Base-by-base conservation (phyloP, 2,329 filamentous ascomycete species). In the Microascus cirrosus region DNA sequence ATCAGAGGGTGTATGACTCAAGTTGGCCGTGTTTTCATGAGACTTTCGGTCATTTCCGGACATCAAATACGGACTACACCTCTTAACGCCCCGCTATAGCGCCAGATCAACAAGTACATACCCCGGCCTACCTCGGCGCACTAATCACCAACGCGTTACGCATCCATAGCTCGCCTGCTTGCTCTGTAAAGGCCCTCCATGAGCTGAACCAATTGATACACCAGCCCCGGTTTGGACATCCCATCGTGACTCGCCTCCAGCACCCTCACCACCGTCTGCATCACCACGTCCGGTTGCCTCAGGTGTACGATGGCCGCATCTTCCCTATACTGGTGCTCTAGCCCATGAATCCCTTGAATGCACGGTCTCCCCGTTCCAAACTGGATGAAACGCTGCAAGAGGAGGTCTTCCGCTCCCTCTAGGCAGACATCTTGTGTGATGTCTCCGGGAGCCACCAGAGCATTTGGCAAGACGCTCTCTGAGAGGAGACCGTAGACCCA, bases 401-500 rank as follows among this genome's bases (percentile, higher is more conserved):
- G 65, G 20, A 68, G 64, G 15, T 66, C 68, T 8, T 66, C 65
- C 2, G 68, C 70, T 71, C 73, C 75, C 34, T 70, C 66, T 0
- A 68, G 62, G 0, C 72, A 65, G 1, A 64, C 32, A 8, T 45
- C 55, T 28, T 65, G 12, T 69, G 64, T 28, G 69, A 70, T 0
- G 70, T 67, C 8, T 65, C 62, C 0, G 68, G 66, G 2, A 73
- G 71, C 54, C 71, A 71, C 24, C 73, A 67, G 12, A 69, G n/a
- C 67, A 4, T 72, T 72, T 22, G 73, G 69, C 53, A 74, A 74
- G 3, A 67, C 64, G 2, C 68, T 63, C 50, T 52, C 45, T 1
- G 28, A 52, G 12, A 57, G 28, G 42, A 89, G 79, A 0, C 85
- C 84, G 62, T 86, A 88, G 0, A 80, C 79, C 87, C 87, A 90